These are phyloP conservation scores for Trametes maxima DNA, from an alignment of 768 basidiomycete genomes.

Conservation along the genomic window DNA sequence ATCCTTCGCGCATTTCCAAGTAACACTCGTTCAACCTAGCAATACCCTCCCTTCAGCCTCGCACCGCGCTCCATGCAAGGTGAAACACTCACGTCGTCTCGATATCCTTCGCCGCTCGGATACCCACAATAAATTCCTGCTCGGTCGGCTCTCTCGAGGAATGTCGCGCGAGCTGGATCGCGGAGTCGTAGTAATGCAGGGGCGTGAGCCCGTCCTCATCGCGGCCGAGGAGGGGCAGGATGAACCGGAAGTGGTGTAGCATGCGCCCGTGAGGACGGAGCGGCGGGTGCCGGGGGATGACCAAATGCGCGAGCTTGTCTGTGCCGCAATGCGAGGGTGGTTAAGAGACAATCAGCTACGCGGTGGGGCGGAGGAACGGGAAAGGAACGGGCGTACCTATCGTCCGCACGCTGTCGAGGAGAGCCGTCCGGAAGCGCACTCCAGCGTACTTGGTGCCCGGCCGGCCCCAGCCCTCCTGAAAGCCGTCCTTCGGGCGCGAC, in stretches of 20 bases:
- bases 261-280: constrained; percentile 75
- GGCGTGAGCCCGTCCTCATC: constrained; percentile 69
- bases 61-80: background rate
- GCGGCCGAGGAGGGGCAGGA: constrained; percentile 57
- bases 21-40: constrained; percentile 63
- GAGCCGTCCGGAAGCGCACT: constrained; percentile 61
- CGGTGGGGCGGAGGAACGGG: background rate
- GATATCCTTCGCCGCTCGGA: constrained; percentile 63
- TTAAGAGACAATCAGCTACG: background rate
- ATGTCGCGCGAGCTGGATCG: constrained; percentile 70
- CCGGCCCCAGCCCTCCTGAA: constrained; percentile 76
- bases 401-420: constrained; percentile 70
- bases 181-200: constrained; percentile 77
- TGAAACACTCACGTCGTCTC: constrained; percentile 54
- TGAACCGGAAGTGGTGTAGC: constrained; percentile 80
- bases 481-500: constrained; percentile 65
- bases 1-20: constrained; percentile 63
- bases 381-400: constrained; percentile 53
- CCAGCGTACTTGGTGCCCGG: constrained; percentile 66
- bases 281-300: constrained; percentile 72
- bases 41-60: background rate
- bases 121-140: constrained; percentile 65
- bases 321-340: background rate
- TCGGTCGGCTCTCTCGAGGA: constrained; percentile 62
- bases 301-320: constrained; percentile 71